Conservation (phyloP, 192 early-diverging fungal species). For the Diversispora eburnea region DNA sequence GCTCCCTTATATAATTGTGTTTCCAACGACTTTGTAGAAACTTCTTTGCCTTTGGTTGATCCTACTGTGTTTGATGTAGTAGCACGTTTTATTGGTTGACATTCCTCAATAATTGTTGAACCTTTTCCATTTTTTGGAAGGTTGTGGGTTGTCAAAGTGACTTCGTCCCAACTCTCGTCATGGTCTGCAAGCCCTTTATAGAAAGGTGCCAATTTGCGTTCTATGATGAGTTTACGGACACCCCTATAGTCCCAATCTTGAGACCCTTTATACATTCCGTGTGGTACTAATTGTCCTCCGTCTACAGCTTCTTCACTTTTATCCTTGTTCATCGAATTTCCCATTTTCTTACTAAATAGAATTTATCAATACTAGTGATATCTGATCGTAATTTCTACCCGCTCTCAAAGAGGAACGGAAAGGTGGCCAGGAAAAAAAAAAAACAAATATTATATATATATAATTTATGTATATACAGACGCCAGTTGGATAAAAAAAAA, state of each 20-base stretch:
- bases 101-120: slow-evolving; percentile 7
- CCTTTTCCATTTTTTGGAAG: slow-evolving; percentile 29
- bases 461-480: too few species aligned
- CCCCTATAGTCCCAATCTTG: slow-evolving; percentile 77
- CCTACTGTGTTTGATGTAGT: slow-evolving; percentile 23
- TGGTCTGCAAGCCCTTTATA: slow-evolving; percentile 76
- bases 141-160: slow-evolving; percentile 23
- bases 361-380: not conserved
- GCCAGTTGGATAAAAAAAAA: too few species aligned
- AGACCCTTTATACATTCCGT: slow-evolving; percentile 64
- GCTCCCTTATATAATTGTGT: slow-evolving; percentile 53
- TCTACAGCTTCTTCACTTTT: slow-evolving; percentile 51
- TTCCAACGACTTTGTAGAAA: slow-evolving; percentile 27
- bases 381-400: not conserved
- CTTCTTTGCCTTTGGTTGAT: slow-evolving; percentile 29
- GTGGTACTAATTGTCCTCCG: slow-evolving; percentile 60
- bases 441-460: too few species aligned
- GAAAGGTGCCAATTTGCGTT: slow-evolving; percentile 78
- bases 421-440: too few species aligned
- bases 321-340: slow-evolving; percentile 43
- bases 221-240: slow-evolving; percentile 70
- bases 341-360: slow-evolving; percentile 25
- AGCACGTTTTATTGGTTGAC: slow-evolving; percentile 16
- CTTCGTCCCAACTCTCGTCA: slow-evolving; percentile 43
- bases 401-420: too few species aligned